Base-by-base conservation (phyloP, 306 rosid species). In the Trichosanthes cucumerina region DNA sequence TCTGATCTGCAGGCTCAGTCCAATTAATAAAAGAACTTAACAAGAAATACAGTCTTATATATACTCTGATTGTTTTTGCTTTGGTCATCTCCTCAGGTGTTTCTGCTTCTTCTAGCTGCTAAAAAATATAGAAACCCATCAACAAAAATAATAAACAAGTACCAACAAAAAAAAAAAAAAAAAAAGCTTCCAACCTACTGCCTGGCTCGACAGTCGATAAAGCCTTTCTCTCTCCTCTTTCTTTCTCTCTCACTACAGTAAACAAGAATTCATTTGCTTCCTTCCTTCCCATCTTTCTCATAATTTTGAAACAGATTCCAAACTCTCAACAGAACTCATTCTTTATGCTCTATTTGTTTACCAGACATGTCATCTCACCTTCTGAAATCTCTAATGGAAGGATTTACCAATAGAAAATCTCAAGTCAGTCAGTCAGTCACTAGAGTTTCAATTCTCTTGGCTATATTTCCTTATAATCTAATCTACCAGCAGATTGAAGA, bases 171-270 rank as follows among this genome's bases (percentile, higher is more conserved):
- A 39, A 18, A 19, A 2, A 18, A 2, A 7, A 34, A 34, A 34
- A 18, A 41, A 14, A 24, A 14, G 50, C 56, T 44, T 71, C 82
- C 86, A 90, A 88, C 88, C 92, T 83, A 77, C 86, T 89, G 89
- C 93, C 87, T 85, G 91, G 88, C 91, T 86, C 93, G 62, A 43
- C 89, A 87, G 82, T 85, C 91, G 83, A 90, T 21, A 64, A 60
- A 34, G 88, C 84, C 75, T 23, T 24, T 46, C 54, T 31, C 34
- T 56, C 74, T 72, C 82, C 64, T 82, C 39, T 52, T 7, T 18
- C 14, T 59, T n/a, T 60, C 76, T 24, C 15, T 66, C 28, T 18
- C 46, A 15, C 46, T n/a, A 15, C 50, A 63, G 71, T 34, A 33
- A 63, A 34, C 43, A 64, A 64, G 46, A 34, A 64, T 39, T 38